Evolutionary conservation across 108 stramenopile genomes (phyloP), one percentile per base, ranked within the genome.

Genomic region (Cyclotella choctawhatcheeana): DNA sequence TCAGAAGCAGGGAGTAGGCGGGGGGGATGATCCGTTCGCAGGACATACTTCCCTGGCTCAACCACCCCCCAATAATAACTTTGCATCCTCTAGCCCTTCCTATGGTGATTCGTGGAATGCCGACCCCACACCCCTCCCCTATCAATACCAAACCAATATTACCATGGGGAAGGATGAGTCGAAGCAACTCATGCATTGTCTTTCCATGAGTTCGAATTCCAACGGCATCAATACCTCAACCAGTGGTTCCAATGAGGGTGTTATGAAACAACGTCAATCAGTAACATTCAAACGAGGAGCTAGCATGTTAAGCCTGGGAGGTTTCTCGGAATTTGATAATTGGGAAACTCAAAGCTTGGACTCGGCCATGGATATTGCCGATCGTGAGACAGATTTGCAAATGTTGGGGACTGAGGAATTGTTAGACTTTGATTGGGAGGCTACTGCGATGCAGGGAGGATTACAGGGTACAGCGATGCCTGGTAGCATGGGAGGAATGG

Each of bases 331-430:
- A 18, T 45, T 80, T 34, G 65, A 64, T 31, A 47, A 52, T 55
- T 56, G 58, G 44, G 76, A 77, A 10, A 54, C 67, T 13, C 71
- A 62, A 16, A 80, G 79, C 64, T 48, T 80, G 5, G 79, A 80
- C 37, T 73, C 71, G 7, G 79, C 68, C n/a, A 64, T 80, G 79
- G 79, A 80, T 44, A 58, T 66, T 44, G 70, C 65, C 18, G 66
- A 80, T 32, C 79, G 79, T 27, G 79, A 80, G 45, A 17, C 45
- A 22, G 79, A 80, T 45, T 54, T 73, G 45, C 54, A 61, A 21
- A 34, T 68, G 31, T 48, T 80, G n/a, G 79, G 79, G 59, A 71
- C 68, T 58, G 60, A 67, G 0, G 30, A 35, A 12, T 30, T 60
- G 5, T n/a, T n/a, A n/a, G 37, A 44, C 6, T 35, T 30, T 24